These are phyloP conservation scores for Russula lepida DNA, from an alignment of 768 basidiomycete species.

Conservation along the genomic window DNA sequence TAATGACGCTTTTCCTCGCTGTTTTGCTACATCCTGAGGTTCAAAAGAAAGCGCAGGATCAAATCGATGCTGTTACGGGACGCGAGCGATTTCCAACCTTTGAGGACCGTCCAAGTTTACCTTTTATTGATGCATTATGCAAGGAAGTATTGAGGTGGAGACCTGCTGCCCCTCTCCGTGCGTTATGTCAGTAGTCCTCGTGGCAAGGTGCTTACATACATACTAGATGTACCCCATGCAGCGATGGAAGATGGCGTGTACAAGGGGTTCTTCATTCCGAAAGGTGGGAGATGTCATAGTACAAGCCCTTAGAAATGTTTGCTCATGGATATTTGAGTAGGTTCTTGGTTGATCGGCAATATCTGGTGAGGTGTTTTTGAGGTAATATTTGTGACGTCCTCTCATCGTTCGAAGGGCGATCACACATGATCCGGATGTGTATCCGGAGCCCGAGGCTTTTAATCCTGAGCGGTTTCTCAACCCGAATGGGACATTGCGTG, in stretches of 20 bases:
- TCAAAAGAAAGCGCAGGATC: constrained; percentile 9
- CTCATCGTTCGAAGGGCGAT: background rate
- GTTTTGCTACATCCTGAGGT: constrained; percentile 1
- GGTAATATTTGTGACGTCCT: background rate
- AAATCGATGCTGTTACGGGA: constrained; percentile 7
- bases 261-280: constrained; percentile 7
- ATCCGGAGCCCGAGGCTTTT: constrained; percentile 8
- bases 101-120: constrained; percentile 6
- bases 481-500: background rate
- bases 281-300: background rate
- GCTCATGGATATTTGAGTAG: background rate
- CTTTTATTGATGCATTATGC: constrained; percentile 11
- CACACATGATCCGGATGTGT: constrained; percentile 1
- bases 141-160: constrained; percentile 8
- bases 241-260: constrained; percentile 5
- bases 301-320: background rate
- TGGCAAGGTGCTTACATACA: background rate
- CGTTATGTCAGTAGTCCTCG: background rate
- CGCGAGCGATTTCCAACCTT: constrained; percentile 6
- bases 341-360: background rate
- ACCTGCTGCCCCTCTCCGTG: background rate
- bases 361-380: background rate
- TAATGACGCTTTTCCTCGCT: background rate
- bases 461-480: background rate
- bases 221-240: background rate